Percentiles rank a stretch among this genome's conserved stretches.
phyloP scores from a whole-genome alignment of 2,329 filamentous ascomycete genomes.

The Aureobasidium sp. region DNA sequence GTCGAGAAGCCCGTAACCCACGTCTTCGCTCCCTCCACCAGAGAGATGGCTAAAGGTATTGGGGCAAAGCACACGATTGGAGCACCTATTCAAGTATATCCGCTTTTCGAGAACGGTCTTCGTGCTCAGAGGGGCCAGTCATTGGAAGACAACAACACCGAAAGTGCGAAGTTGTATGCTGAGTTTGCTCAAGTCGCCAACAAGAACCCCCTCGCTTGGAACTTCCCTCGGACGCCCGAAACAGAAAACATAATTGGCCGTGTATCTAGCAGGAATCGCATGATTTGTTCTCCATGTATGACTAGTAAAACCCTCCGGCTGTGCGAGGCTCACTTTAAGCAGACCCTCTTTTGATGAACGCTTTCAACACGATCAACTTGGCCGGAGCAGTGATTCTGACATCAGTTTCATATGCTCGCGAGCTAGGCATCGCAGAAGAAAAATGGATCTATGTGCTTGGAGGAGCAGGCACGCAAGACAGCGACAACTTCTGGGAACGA shows the following conservation, averaged over 20 bases:
- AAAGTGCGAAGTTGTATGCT: constrained; percentile 55
- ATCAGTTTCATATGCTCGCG: constrained; percentile 46
- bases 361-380: constrained; percentile 62
- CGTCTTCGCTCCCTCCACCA: constrained; percentile 47
- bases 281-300: constrained; percentile 62
- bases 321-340: constrained; percentile 16
- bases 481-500: constrained; percentile 55
- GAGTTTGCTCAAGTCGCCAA: constrained; percentile 53
- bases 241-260: constrained; percentile 48
- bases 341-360: constrained; percentile 66
- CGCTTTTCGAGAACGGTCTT: constrained; percentile 59
- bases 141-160: constrained; percentile 48
- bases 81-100: constrained; percentile 60
- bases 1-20: constrained; percentile 40
- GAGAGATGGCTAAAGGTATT: constrained; percentile 39
- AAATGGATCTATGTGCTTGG: constrained; percentile 60
- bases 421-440: constrained; percentile 47
- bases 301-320: too few species aligned
- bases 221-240: constrained; percentile 41
- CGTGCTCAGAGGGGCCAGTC: constrained; percentile 51
- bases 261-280: constrained; percentile 52
- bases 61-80: constrained; percentile 54
- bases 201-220: constrained; percentile 52
- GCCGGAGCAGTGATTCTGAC: constrained; percentile 56
- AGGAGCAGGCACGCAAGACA: constrained; percentile 56